Evolutionary conservation across 1,139 yeast genomes (phyloP), one percentile per base, ranked within the genome.

Genomic region (Blastobotrys illinoisensis): DNA sequence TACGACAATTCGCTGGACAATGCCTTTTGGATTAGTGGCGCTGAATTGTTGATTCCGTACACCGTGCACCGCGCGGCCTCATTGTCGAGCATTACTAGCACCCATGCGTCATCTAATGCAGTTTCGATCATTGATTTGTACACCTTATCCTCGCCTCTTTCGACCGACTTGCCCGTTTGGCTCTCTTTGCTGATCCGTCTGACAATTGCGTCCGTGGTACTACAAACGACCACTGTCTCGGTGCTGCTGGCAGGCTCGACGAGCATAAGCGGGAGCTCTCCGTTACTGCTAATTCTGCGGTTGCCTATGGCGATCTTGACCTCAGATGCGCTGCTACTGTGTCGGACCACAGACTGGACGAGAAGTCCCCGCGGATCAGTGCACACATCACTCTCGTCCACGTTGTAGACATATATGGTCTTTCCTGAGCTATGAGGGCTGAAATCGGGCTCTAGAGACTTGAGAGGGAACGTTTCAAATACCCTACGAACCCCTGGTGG

Each of bases 381-480:
- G 49, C 57, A 60, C 56, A 47, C 49, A n/a, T 61, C 64, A 2
- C 57, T 53, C 1, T 24, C 53, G 44, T 61, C 65, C 1, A 60
- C 14, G 40, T 60, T 62, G 56, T 66, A 63, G 9, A 69, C 71
- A 52, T 60, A 62, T 11, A 69, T 62, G 14, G 47, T 49, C 6
- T 46, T 19, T n/a, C 45, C 5, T 5, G 11, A 21, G 9, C 46
- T 46, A 13, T 9, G 52, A 52, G 20, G 50, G 28, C 28, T 32
- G 16, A 21, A 6, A 9, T 51, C 49, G 40, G 54, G 48, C 3
- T 46, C 50, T 48, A 54, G 68, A 9, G 72, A 68, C 20, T 57
- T 58, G 36, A 80, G 55, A 0, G 86, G 86, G 58, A 82, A 81
- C 3, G 71, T 61, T 52, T 80, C 81, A 59, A 82, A 81, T 3